These are phyloP conservation scores for Beauveria rudraprayagi DNA, from an alignment of 2,329 filamentous ascomycete species.

Conservation along the genomic window DNA sequence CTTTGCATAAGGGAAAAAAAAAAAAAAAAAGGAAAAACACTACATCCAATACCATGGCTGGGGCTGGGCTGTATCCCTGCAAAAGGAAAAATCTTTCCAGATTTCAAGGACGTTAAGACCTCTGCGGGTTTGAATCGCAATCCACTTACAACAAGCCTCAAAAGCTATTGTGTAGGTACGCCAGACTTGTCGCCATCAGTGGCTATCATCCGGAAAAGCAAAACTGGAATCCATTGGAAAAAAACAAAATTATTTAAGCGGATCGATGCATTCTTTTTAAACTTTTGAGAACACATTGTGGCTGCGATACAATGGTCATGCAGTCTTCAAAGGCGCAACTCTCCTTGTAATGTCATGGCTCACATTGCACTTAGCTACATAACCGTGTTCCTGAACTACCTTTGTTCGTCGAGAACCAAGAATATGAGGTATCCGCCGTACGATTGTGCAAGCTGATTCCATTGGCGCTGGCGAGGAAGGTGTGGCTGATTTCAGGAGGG, in stretches of 20 bases:
- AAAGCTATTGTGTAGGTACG: slow-evolving; percentile 45
- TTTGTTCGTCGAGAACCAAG: background rate
- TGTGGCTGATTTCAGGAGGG: slow-evolving; percentile 17
- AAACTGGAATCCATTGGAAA: too few relatives aligned
- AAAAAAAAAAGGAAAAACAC: too few relatives aligned
- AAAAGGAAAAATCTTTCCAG: slow-evolving; percentile 31
- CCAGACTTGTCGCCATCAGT: slow-evolving; percentile 45
- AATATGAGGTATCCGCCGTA: slow-evolving; percentile 48
- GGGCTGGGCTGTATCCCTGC: slow-evolving; percentile 32
- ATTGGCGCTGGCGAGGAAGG: slow-evolving; percentile 54
- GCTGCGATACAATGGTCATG: slow-evolving; percentile 42
- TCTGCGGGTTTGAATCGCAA: slow-evolving; percentile 40
- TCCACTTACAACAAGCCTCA: slow-evolving; percentile 38
- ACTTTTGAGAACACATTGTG: slow-evolving; percentile 57
- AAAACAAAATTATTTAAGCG: slow-evolving; percentile 25
- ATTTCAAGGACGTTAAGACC: slow-evolving; percentile 35
- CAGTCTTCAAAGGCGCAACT: slow-evolving; percentile 48
- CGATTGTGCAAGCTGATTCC: slow-evolving; percentile 52
- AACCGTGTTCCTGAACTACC: too few relatives aligned
- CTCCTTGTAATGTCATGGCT: slow-evolving; percentile 55
- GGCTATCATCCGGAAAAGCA: slow-evolving; percentile 46
- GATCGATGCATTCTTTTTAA: slow-evolving; percentile 52
- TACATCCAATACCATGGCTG: too few relatives aligned
- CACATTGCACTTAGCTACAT: slow-evolving; percentile 29
- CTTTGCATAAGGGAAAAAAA: too few relatives aligned